Base-by-base conservation (phyloP, 345 rosid species). In the Limnanthes douglasii region DNA sequence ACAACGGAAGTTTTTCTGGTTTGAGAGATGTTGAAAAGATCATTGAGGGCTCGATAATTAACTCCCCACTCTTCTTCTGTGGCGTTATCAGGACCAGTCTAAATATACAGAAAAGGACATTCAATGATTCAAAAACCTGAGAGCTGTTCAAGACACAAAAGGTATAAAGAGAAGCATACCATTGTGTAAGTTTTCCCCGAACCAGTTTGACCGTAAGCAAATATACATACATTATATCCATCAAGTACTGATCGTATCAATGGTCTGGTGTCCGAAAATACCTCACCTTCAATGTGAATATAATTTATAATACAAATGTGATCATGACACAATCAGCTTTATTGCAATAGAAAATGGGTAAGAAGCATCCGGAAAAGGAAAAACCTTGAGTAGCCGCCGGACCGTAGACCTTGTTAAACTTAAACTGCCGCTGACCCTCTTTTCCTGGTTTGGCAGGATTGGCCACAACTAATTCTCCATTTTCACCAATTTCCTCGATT, bases 171-270 rank as follows among this genome's bases (percentile, higher is more conserved):
- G 18, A 11, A 39, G 16, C 37, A 3, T 60, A 88, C 97, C 97
- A 83, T 88, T 4, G 95, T 88, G 55, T 79, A 65, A 3, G 97
- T 88, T 59, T 88, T 88, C 10, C 97, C 97, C 0, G 95, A 88
- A 46, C 97, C 95, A 21, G 97, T 88, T 64, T 88, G 97, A n/a
- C 97, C 97, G 36, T 88, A 88, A 23, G 97, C 97, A 62, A 88
- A 84, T 54, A 90, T 84, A 46, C 98, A 84, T 1, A 74, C 95
- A 39, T 72, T 76, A 44, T 64, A 83, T 11, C 97, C 97, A 65
- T 88, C 95, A 31, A 83, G 75, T 2, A 66, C 90, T 12, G 81
- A 83, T 12, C 79, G 66, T 32, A 83, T 59, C 61, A 83, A 56
- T 0, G 93, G 86, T 57, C 72, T 75, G 20, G 72, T 66, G 31